Conservation (phyloP, 768 basidiomycete genomes). For the Rhodotorula babjevae region DNA sequence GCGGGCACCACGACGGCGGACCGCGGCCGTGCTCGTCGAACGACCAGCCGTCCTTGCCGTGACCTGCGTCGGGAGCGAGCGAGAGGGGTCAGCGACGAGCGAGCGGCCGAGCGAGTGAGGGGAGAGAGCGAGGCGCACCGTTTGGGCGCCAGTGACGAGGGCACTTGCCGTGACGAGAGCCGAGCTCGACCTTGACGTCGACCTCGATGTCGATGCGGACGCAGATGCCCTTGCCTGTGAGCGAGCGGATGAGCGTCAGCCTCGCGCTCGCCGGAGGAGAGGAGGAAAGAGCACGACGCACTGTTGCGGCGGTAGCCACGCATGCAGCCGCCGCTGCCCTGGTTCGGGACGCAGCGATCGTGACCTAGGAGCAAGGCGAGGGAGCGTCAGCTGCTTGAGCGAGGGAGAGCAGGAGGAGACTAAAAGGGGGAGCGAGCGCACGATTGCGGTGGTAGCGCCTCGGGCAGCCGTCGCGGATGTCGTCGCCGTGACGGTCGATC, state of each 20-base stretch:
- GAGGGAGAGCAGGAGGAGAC: too few species aligned
- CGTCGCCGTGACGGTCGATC: not conserved
- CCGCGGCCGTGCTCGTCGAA: constrained; percentile 4
- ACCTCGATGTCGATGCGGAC: not conserved
- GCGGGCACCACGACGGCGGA: not conserved
- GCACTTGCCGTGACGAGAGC: not conserved
- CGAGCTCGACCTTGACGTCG: not conserved
- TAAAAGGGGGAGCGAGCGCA: too few species aligned
- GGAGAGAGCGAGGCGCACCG: not conserved
- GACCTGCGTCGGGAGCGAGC: not conserved
- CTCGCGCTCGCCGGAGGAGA: not conserved
- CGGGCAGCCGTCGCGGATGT: not conserved
- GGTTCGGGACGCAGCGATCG: not conserved
- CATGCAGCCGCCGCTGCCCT: not conserved
- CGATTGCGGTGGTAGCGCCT: not conserved
- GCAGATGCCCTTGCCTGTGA: constrained; percentile 3
- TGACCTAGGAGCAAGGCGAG: not conserved
- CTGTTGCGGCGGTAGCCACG: constrained; percentile 1
- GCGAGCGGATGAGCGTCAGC: not conserved
- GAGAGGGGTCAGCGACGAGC: too few species aligned
- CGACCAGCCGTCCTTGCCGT: constrained; percentile 15
- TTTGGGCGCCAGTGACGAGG: not conserved
- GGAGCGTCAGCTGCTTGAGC: not conserved
- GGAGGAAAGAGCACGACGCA: not conserved
- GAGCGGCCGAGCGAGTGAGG: too few species aligned